Conservation (phyloP, 345 rosid genomes). For the Angophora floribunda region DNA sequence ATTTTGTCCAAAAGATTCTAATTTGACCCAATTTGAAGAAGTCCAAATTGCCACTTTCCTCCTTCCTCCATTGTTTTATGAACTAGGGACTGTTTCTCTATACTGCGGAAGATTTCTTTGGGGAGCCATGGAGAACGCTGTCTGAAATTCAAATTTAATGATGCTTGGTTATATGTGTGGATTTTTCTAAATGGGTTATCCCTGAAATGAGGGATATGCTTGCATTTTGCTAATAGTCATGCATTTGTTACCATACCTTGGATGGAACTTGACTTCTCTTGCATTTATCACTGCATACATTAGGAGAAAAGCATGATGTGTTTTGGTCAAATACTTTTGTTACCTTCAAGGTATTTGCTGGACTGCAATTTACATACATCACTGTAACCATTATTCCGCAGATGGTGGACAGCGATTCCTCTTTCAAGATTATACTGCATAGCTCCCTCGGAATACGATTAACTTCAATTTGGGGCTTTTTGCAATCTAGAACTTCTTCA, state of each 20-base stretch:
- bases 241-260: neutral
- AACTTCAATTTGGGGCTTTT: neutral
- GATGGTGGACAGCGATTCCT: fast-evolving
- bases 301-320: neutral
- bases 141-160: conserved; percentile 59
- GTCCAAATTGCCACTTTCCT: neutral
- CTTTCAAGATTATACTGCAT: neutral
- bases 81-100: conserved; percentile 1
- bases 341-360: neutral
- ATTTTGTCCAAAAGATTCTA: neutral
- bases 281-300: neutral
- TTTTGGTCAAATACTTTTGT: neutral
- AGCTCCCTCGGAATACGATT: neutral
- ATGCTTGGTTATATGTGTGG: conserved; percentile 85
- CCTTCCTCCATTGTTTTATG: neutral
- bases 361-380: neutral
- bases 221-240: neutral
- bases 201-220: conserved; percentile 66
- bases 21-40: neutral
- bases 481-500: neutral
- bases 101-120: conserved; percentile 82
- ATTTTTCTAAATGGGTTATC: conserved; percentile 69
- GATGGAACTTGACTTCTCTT: neutral
- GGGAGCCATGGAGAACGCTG: conserved; percentile 66
- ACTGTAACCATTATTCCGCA: neutral